Percentiles rank a stretch among this genome's conserved stretches.
Evolutionary conservation across 805 yeast genomes (phyloP).

Genomic region (Debaryomyces prosopidis): DNA sequence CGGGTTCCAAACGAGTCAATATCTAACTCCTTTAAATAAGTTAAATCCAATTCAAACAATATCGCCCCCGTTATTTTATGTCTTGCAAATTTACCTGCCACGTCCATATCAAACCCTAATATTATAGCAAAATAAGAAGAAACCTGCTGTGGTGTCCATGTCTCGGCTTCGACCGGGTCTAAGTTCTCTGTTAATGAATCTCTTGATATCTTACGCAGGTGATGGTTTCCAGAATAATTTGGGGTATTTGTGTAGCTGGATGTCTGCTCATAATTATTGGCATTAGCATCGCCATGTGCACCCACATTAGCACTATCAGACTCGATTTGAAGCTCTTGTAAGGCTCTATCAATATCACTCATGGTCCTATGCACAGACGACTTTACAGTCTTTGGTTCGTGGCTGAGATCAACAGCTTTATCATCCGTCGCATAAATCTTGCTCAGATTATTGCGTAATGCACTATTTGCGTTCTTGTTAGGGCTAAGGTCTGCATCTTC

Average conservation of each 20-base stretch:
- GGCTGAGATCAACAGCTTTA: not conserved
- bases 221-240: not conserved
- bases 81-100: slow-evolving; percentile 77
- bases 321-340: slow-evolving; percentile 55
- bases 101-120: slow-evolving; percentile 69
- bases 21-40: slow-evolving; percentile 87
- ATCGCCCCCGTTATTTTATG: slow-evolving; percentile 91
- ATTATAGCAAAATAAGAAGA: slow-evolving; percentile 67
- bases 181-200: slow-evolving; percentile 28
- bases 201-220: slow-evolving; percentile 10
- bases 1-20: slow-evolving; percentile 93
- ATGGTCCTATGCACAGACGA: slow-evolving; percentile 54
- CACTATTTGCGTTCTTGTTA: not conserved
- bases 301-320: slow-evolving; percentile 5
- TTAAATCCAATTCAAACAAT: slow-evolving; percentile 78
- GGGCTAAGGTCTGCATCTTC: not conserved
- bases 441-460: no score
- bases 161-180: slow-evolving; percentile 48
- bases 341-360: slow-evolving; percentile 71
- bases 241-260: not conserved
- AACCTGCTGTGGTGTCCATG: slow-evolving; percentile 89
- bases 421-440: not conserved
- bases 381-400: slow-evolving; percentile 16
- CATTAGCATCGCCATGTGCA: not conserved
- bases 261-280: not conserved